Conservation (phyloP, 345 rosid genomes). For the Melastoma malabathricum region DNA sequence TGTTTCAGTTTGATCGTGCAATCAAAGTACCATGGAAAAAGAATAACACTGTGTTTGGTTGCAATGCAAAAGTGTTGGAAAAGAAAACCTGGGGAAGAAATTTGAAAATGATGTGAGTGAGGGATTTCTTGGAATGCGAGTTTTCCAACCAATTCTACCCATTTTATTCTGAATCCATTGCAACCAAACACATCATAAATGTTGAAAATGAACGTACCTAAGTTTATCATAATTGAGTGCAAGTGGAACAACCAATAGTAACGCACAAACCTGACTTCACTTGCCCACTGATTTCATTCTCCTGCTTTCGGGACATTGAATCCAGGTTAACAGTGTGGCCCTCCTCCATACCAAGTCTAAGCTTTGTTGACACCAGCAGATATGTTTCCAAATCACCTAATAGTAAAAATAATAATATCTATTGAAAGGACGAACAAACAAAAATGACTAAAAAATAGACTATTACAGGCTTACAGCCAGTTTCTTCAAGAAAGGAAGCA, state of each 20-base stretch:
- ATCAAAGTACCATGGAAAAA: no score
- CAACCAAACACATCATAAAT: background rate
- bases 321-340: constrained; percentile 25
- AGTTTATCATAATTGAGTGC: background rate
- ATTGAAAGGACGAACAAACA: background rate
- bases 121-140: no score
- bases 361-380: constrained; percentile 57
- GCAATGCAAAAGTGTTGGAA: no score
- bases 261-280: constrained; percentile 57
- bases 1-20: no score
- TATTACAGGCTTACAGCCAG: background rate
- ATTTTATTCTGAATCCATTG: no score
- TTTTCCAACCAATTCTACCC: no score
- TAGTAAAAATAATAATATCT: background rate
- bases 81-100: no score
- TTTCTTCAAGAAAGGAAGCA: no score
- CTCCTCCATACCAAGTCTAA: constrained; percentile 72
- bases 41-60: no score
- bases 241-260: constrained; percentile 4
- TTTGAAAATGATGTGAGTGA: no score
- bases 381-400: constrained; percentile 79
- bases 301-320: constrained; percentile 31
- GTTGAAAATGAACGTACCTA: no score
- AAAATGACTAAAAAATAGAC: background rate
- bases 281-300: constrained; percentile 43